Evolutionary conservation across 192 early-diverging fungal genomes (phyloP).

Genomic region (Backusella tarrabulga): DNA sequence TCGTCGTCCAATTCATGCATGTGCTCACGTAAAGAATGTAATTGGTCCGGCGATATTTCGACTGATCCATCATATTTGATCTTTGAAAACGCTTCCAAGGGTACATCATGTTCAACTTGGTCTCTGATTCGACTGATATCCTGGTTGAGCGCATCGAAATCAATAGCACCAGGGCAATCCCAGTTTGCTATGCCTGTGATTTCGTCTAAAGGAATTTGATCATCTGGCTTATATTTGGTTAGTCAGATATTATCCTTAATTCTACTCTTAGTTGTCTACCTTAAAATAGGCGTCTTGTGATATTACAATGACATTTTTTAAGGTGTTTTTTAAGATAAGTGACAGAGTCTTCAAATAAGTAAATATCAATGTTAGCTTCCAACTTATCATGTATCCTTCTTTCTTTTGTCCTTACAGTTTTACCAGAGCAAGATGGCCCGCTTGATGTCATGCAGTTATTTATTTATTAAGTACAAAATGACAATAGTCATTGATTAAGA

Average conservation of each 20-base stretch:
- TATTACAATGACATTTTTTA: constrained; percentile 60
- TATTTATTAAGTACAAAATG: not conserved
- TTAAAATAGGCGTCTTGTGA: constrained; percentile 80
- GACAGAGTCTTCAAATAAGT: constrained; percentile 43
- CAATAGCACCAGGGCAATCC: constrained; percentile 74
- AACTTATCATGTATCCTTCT: not conserved
- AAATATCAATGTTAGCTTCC: not conserved
- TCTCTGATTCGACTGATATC: constrained; percentile 35
- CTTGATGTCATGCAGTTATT: constrained; percentile 20
- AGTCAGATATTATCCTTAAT: not conserved
- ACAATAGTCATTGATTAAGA: not conserved
- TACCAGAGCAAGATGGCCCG: constrained; percentile 72
- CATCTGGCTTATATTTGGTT: constrained; percentile 40
- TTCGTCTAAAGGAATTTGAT: constrained; percentile 60
- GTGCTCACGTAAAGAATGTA: not conserved
- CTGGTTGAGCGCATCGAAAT: constrained; percentile 40
- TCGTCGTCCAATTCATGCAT: constrained; percentile 23
- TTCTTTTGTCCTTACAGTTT: constrained; percentile 47
- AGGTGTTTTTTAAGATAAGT: constrained; percentile 50
- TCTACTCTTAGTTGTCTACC: not conserved
- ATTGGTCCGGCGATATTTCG: not conserved
- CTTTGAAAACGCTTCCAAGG: not conserved
- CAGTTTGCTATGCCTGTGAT: constrained; percentile 62
- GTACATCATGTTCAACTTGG: not conserved
- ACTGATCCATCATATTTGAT: not conserved